phyloP scores from a whole-genome alignment of 257 asterid species.

The Nemophila menziesii region DNA sequence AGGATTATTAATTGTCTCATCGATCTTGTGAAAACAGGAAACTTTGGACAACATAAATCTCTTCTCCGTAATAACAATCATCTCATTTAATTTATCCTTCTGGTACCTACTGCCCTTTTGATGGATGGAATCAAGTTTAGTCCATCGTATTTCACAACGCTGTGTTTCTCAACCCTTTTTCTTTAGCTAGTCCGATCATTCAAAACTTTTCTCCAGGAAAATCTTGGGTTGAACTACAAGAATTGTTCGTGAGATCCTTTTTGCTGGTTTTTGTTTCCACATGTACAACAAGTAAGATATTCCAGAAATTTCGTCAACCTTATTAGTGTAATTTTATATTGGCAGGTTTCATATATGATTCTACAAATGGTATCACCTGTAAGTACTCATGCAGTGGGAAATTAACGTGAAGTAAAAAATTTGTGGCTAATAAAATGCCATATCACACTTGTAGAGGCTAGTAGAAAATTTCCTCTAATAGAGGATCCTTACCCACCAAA shows the following conservation, averaged over 20 bases:
- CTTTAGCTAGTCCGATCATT: background rate
- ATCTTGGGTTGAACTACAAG: conserved; percentile 54
- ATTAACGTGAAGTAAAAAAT: conserved; percentile 74
- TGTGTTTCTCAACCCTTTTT: conserved; percentile 14
- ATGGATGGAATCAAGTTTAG: conserved; percentile 64
- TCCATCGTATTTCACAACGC: conserved; percentile 59
- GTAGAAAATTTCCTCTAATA: too few species aligned
- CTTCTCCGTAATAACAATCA: conserved; percentile 62
- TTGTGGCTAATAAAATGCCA: too few species aligned
- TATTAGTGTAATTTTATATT: too few species aligned
- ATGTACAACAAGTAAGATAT: conserved; percentile 54
- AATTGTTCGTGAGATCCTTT: conserved; percentile 39
- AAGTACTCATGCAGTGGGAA: conserved; percentile 85
- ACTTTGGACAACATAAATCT: conserved; percentile 69
- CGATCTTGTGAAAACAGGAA: too few species aligned
- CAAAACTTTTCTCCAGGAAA: conserved; percentile 36
- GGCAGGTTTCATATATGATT: conserved; percentile 70
- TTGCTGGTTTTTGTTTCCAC: conserved; percentile 84
- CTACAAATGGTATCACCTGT: conserved; percentile 73
- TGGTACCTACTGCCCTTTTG: conserved; percentile 46
- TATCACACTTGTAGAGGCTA: too few species aligned
- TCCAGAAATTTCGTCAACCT: background rate
- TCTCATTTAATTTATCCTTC: conserved; percentile 58
- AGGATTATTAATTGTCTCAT: too few species aligned
- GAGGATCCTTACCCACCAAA: too few species aligned